Conservation (phyloP, 2,329 filamentous ascomycete species). For the Immersiporthe knoxdaviesiana region DNA sequence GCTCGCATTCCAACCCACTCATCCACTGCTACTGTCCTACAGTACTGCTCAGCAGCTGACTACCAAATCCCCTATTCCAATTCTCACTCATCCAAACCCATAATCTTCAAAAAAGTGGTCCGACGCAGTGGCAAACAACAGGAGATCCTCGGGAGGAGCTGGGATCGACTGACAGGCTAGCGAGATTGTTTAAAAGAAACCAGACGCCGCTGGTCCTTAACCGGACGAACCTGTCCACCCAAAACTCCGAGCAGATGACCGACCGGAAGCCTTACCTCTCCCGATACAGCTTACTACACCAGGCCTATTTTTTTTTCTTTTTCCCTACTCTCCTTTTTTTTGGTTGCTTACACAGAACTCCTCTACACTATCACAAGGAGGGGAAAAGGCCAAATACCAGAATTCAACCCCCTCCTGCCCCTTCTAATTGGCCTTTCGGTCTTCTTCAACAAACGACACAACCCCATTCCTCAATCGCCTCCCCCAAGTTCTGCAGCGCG, state of each 20-base stretch:
- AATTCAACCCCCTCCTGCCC: background rate
- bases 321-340: background rate
- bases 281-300: constrained; percentile 9
- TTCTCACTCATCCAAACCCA: background rate
- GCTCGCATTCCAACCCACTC: background rate
- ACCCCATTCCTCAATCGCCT: background rate
- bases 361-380: background rate
- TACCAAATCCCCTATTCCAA: background rate
- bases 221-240: constrained; percentile 10
- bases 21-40: too few relatives aligned
- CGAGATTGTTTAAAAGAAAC: constrained; percentile 28
- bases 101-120: constrained; percentile 24
- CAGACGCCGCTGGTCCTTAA: constrained; percentile 17
- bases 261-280: constrained; percentile 5
- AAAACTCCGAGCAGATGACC: constrained; percentile 7
- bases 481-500: constrained; percentile 4
- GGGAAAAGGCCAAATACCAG: background rate
- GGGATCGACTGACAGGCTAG: constrained; percentile 25
- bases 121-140: constrained; percentile 31
- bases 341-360: background rate
- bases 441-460: background rate
- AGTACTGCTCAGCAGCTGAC: background rate
- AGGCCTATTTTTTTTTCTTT: background rate
- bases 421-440: background rate
- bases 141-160: constrained; percentile 28